A percentile compares a stretch with the other conserved stretches of the same genome.
Conservation (phyloP, 2,329 filamentous ascomycete species). For the Mycosphaerella arachidis region DNA sequence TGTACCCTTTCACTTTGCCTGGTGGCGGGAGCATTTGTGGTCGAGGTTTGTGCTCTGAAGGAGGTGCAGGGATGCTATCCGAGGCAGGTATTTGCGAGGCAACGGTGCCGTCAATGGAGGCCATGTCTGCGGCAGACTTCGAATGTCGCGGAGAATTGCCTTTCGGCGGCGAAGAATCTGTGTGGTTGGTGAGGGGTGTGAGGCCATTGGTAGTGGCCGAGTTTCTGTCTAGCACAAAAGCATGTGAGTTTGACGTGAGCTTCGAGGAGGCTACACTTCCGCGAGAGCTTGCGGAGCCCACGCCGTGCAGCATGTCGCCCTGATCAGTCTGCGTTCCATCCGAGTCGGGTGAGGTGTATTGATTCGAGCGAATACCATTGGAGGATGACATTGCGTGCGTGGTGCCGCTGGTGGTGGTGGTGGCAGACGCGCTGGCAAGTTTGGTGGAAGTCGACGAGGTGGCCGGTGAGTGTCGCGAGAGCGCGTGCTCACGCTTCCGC, state of each 20-base stretch:
- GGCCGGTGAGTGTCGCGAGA: constrained; percentile 12
- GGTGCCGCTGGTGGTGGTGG: not conserved
- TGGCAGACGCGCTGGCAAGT: constrained; percentile 11
- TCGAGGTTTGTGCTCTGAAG: constrained; percentile 23
- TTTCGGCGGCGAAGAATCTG: constrained; percentile 62
- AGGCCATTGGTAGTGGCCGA: constrained; percentile 51
- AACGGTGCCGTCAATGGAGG: constrained; percentile 21
- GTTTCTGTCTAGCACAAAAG: constrained; percentile 54
- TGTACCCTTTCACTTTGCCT: constrained; percentile 54
- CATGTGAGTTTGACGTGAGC: constrained; percentile 55
- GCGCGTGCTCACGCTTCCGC: constrained; percentile 22
- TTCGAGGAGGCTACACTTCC: constrained; percentile 65
- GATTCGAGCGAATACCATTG: constrained; percentile 15
- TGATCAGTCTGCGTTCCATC: constrained; percentile 35
- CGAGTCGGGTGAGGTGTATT: constrained; percentile 30
- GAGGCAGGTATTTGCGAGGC: constrained; percentile 22
- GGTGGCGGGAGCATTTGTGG: constrained; percentile 48
- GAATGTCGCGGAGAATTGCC: constrained; percentile 47
- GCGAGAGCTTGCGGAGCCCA: constrained; percentile 68
- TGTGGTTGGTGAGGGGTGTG: constrained; percentile 60
- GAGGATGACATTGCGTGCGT: constrained; percentile 1
- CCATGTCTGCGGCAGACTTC: constrained; percentile 26
- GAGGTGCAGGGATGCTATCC: constrained; percentile 32
- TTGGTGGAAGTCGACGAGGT: constrained; percentile 7
- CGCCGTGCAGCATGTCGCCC: constrained; percentile 65